Evolutionary conservation across 805 yeast genomes (phyloP), one percentile per base, ranked within the genome.

Genomic region (Lipomyces yamadae): DNA sequence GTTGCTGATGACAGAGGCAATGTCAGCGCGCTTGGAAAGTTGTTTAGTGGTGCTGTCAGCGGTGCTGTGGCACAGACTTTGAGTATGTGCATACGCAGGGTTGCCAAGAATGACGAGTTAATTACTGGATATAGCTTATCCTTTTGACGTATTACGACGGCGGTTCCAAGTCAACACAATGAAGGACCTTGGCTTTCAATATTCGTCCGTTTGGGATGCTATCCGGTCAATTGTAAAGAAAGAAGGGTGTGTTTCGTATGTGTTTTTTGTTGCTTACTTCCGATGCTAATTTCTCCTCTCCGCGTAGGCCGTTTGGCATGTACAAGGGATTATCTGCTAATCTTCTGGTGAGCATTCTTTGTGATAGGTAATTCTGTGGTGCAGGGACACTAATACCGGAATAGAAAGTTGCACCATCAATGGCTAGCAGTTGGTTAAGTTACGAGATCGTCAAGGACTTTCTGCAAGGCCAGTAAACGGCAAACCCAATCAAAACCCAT

Each of bases 391-490:
- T 42, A 42, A 42, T 15, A 15, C 24, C 15, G 48, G 18, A 42
- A 76, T 88, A 90, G 81, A 94, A 93, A 76, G 95, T 94, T 3
- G 90, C 92, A 58, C 98, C 98, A 0, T 88, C 95, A 13, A 94
- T 95, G 93, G 98, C 98, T 3, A 92, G 93, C 18, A 91, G 94
- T 67, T 94, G 98, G 97, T 81, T 92, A 72, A 86, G 91, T 61
- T 94, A 90, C 79, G 98, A 94, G 75, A 76, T 86, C 32, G 81
- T 91, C 29, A 85, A 86, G 73, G 88, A 79, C 65, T 69, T 68
- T 54, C 74, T 73, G 57, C 50, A 61, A 15, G 56, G 33, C 50
- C n/a, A 62, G 42, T 58, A n/a, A 57, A 7, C 6, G 4, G 8
- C 59, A 15, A 24, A 24, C 15, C 24, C 60, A n/a, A 18, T 54